Evolutionary conservation across 306 rosid species (phyloP), one percentile per base, ranked within the genome.

Genomic region (Vicia villosa): DNA sequence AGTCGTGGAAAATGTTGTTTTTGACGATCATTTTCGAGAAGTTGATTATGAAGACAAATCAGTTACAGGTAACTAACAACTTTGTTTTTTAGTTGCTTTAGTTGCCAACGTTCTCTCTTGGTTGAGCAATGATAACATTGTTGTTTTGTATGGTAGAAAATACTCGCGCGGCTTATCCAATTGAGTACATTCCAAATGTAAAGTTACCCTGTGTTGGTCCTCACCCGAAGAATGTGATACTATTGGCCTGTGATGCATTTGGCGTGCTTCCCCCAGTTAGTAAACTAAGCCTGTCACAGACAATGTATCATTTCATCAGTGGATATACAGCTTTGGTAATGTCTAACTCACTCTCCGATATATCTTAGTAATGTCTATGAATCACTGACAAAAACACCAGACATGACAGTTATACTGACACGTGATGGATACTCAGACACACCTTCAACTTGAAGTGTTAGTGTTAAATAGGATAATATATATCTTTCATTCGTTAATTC

Each of bases 291-390:
- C 47, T 92, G 77, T 86, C 95, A 3, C 96, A 92, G 80, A 87
- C 96, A 20, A 92, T 92, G 98, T 92, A 92, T 76, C 98, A 92
- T 77, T 92, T 92, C 78, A 89, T 89, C 82, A 89, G 98, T 62
- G 96, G 95, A 74, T 92, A 89, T 78, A 92, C 96, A 38, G 92
- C 96, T 62, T 77, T 92, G 95, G 96, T 92, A 92, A 73, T 49
- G 7, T 52, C 46, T 9, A 0, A 42, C 3, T 4, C n/a, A 36
- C 46, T 26, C 55, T 22, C 14, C 4, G 10, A 51, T 51, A 14
- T 3, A 19, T 49, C 41, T 17, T 37, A 4, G 21, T 64, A 45
- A 19, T 20, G n/a, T 70, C 34, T 52, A 21, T 52, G 9, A 5
- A 21, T 1, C 32, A 21, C 9, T 1, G 19, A 1, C 15, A 21